phyloP scores from a whole-genome alignment of 2,329 filamentous ascomycete species.

The Blastomyces silverae region DNA sequence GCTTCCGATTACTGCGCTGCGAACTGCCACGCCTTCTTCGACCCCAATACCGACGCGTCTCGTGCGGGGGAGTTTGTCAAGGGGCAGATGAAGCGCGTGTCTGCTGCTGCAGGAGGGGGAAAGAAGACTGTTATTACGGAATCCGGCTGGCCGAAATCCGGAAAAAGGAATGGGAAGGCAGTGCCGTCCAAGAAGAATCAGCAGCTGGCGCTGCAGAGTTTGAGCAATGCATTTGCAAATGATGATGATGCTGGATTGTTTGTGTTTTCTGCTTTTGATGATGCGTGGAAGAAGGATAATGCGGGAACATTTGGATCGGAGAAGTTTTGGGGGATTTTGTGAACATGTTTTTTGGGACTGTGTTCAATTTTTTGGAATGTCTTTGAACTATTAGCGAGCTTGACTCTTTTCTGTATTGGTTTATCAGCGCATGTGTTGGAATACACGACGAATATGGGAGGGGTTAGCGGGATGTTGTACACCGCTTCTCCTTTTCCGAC shows the following conservation, averaged over 20 bases:
- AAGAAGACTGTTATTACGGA: constrained; percentile 70
- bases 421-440: no score
- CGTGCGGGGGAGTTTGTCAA: constrained; percentile 62
- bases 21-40: constrained; percentile 82
- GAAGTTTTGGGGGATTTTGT: no score
- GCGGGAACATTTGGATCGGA: no score
- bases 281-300: constrained; percentile 65
- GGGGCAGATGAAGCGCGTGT: constrained; percentile 47
- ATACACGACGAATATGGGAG: no score
- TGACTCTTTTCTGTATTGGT: no score
- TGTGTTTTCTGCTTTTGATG: constrained; percentile 74
- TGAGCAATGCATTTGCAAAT: constrained; percentile 53
- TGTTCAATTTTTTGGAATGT: no score
- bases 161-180: constrained; percentile 59
- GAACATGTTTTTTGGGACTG: no score
- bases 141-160: constrained; percentile 73
- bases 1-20: constrained; percentile 70
- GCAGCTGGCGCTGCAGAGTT: constrained; percentile 55
- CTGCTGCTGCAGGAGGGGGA: constrained; percentile 42
- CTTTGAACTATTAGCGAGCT: no score
- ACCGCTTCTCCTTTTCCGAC: no score
- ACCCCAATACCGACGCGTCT: constrained; percentile 52
- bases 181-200: constrained; percentile 64
- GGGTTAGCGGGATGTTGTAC: no score
- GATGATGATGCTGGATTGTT: constrained; percentile 47